A percentile compares a stretch with the other conserved stretches of the same genome.
Conservation (phyloP, 2,329 filamentous ascomycete species). For the Apiospora kogelbergensis region DNA sequence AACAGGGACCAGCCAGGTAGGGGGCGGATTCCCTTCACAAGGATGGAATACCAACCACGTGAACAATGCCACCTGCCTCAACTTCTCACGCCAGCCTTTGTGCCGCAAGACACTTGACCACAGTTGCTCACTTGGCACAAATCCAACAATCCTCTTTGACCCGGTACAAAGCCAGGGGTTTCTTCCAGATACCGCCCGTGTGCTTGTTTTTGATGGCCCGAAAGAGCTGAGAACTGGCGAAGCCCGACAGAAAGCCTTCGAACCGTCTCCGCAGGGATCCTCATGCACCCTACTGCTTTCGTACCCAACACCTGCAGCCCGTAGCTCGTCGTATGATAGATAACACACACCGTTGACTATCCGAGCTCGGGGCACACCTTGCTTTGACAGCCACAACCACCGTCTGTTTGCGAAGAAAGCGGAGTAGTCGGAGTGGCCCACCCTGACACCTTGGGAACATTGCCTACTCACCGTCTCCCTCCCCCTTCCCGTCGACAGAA, state of each 20-base stretch:
- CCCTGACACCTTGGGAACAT: not conserved
- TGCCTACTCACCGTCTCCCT: not conserved
- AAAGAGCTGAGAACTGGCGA: not conserved
- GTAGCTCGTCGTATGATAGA: slow-evolving; percentile 1
- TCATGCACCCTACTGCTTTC: not conserved
- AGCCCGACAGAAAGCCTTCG: not conserved
- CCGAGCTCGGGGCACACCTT: not conserved
- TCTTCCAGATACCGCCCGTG: not conserved
- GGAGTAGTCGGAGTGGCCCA: slow-evolving; percentile 1
- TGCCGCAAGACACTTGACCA: not conserved
- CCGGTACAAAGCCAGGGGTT: not conserved
- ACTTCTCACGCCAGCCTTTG: not conserved
- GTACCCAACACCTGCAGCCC: not conserved
- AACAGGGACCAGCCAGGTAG: not conserved
- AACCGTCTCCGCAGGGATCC: not conserved
- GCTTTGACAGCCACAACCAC: not conserved
- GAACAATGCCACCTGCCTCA: not conserved
- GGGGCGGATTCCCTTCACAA: not conserved
- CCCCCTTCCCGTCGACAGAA: not conserved
- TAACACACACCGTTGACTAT: not conserved
- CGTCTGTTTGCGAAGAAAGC: not conserved
- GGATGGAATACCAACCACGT: not conserved
- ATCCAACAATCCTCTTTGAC: not conserved
- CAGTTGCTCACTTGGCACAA: not conserved
- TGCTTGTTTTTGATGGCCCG: not conserved